phyloP scores from a whole-genome alignment of 1,284 basidiomycete species.

The Rhizoctonia solani region DNA sequence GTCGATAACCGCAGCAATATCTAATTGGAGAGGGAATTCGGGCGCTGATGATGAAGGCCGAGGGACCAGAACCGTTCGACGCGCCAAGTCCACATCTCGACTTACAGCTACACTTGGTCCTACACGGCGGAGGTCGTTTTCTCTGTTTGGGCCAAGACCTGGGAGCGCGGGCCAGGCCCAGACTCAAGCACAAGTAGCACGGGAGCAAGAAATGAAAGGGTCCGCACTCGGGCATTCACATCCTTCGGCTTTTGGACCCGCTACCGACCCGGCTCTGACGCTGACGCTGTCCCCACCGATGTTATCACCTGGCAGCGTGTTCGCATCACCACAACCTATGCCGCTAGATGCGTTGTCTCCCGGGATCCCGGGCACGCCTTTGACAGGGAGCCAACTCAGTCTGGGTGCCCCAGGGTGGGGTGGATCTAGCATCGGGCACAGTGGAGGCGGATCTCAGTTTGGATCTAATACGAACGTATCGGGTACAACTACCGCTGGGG shows the following conservation, averaged over 20 bases:
- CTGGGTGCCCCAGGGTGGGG: background rate
- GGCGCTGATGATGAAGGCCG: background rate
- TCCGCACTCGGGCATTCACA: slow-evolving; percentile 19
- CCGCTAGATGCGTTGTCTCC: background rate
- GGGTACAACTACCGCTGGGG: slow-evolving; percentile 15
- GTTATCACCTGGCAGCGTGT: background rate
- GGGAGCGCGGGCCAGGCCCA: slow-evolving; percentile 30
- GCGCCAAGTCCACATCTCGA: slow-evolving; percentile 24
- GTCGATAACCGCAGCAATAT: background rate
- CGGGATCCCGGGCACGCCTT: background rate
- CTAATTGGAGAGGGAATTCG: background rate
- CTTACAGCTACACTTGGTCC: slow-evolving; percentile 8
- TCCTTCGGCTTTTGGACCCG: slow-evolving; percentile 17
- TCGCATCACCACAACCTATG: slow-evolving; percentile 2
- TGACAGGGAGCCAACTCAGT: slow-evolving; percentile 23
- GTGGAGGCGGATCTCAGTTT: background rate
- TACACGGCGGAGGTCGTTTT: slow-evolving; percentile 21
- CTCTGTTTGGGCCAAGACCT: slow-evolving; percentile 25
- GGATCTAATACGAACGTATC: slow-evolving; percentile 1
- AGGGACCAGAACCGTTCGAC: slow-evolving; percentile 1
- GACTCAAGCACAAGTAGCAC: slow-evolving; percentile 6
- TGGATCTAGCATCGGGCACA: slow-evolving; percentile 22
- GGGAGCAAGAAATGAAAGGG: background rate
- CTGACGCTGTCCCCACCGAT: slow-evolving; percentile 13
- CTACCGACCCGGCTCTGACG: slow-evolving; percentile 14